A percentile compares a stretch with the other conserved stretches of the same genome.
These are phyloP conservation scores for Ascochyta lentis DNA, from an alignment of 2,329 filamentous ascomycete species.

Conservation along the genomic window DNA sequence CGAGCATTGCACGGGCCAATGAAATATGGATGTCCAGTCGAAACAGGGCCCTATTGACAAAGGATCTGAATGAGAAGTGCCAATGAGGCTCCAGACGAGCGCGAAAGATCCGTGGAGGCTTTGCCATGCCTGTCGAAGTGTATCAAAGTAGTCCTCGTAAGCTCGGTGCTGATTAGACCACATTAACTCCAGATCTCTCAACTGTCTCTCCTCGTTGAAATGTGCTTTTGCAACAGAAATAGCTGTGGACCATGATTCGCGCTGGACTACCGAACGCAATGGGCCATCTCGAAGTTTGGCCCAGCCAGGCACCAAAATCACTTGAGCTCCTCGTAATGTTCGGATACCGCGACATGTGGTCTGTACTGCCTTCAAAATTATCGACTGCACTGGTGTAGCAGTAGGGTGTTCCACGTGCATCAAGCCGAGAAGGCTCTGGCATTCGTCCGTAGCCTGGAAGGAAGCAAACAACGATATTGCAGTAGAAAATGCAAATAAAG, in stretches of 20 bases:
- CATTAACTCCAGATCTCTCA: constrained; percentile 26
- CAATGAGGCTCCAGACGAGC: constrained; percentile 29
- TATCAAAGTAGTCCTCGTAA: constrained; percentile 37
- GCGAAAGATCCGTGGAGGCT: constrained; percentile 29
- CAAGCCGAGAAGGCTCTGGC: constrained; percentile 13
- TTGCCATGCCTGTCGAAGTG: constrained; percentile 23
- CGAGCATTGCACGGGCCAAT: constrained; percentile 25
- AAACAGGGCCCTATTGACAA: constrained; percentile 4
- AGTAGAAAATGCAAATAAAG: constrained; percentile 42
- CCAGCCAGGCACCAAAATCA: constrained; percentile 37
- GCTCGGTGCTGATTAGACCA: constrained; percentile 29
- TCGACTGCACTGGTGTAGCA: background rate
- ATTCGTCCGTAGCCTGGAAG: constrained; percentile 24
- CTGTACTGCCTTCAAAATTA: constrained; percentile 4
- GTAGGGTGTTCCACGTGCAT: background rate
- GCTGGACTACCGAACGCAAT: constrained; percentile 24
- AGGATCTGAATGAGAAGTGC: constrained; percentile 2
- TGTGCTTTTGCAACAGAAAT: constrained; percentile 21
- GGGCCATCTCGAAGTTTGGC: constrained; percentile 24
- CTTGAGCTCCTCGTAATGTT: constrained; percentile 29
- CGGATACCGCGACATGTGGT: constrained; percentile 21
- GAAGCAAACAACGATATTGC: constrained; percentile 25
- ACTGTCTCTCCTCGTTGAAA: constrained; percentile 23
- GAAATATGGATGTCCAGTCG: constrained; percentile 31
- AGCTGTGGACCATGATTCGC: constrained; percentile 36